phyloP scores from a whole-genome alignment of 1,284 basidiomycete species.

The Microbotryomycetes sp. region DNA sequence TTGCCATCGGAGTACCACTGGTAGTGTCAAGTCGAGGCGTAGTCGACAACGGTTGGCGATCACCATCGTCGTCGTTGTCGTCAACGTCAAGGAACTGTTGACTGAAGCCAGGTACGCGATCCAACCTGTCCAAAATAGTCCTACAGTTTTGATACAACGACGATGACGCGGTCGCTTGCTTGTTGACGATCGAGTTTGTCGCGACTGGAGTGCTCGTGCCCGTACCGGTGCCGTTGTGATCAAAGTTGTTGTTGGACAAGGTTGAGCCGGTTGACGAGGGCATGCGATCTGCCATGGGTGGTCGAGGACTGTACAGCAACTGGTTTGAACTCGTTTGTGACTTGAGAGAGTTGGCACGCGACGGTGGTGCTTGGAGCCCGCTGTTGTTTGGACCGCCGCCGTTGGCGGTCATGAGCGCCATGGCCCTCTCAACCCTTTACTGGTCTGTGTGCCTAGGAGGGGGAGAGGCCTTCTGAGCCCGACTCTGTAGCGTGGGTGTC shows the following conservation, averaged over 20 bases:
- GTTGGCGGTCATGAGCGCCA: background rate
- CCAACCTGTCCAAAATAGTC: conserved; percentile 41
- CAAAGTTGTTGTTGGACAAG: background rate
- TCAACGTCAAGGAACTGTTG: conserved; percentile 29
- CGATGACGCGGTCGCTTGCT: conserved; percentile 35
- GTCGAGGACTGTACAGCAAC: background rate
- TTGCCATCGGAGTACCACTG: background rate
- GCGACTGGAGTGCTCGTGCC: conserved; percentile 28
- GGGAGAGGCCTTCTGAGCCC: too few relatives aligned
- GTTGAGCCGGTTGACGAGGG: too few relatives aligned
- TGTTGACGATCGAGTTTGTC: conserved; percentile 35
- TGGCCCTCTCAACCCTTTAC: background rate
- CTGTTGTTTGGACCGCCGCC: too few relatives aligned
- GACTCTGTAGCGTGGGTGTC: too few relatives aligned
- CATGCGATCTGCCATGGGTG: background rate
- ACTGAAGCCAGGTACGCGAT: conserved; percentile 43
- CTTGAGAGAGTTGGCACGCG: background rate
- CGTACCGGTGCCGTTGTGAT: background rate
- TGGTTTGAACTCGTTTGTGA: background rate
- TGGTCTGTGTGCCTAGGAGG: background rate
- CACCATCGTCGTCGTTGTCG: background rate
- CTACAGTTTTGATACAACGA: conserved; percentile 46
- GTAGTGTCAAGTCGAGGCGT: background rate
- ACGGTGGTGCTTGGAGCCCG: background rate
- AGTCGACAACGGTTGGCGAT: background rate